Conservation (phyloP, 176 grass and related monocot genomes). For the Elaeis guineensis region DNA sequence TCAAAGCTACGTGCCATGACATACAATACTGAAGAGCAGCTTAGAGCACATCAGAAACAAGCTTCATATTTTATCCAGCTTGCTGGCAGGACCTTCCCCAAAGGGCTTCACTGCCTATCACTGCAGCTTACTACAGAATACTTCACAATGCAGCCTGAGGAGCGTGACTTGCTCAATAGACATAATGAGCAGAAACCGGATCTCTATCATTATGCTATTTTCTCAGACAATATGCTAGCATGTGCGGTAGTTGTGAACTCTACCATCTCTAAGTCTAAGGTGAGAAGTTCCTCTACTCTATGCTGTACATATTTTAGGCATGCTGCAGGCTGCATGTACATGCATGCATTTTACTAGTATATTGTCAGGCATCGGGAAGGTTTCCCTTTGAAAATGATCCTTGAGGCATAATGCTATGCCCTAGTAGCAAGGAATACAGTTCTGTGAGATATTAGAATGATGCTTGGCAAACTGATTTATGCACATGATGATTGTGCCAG, state of each 20-base stretch:
- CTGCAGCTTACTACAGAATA: constrained; percentile 72
- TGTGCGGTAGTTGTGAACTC: constrained; percentile 81
- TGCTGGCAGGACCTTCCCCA: constrained; percentile 55
- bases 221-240: constrained; percentile 83
- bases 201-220: constrained; percentile 78
- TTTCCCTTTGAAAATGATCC: no score
- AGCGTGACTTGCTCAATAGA: constrained; percentile 31
- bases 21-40: constrained; percentile 63
- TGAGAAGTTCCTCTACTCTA: constrained; percentile 1
- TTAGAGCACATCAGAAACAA: constrained; percentile 61
- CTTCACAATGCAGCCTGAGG: constrained; percentile 40
- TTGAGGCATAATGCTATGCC: no score
- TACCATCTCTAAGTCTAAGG: constrained; percentile 53
- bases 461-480: no score
- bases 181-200: constrained; percentile 18
- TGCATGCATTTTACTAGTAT: neutral
- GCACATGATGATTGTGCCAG: no score
- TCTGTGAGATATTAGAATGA: no score
- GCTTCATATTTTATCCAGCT: constrained; percentile 67
- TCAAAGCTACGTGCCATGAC: constrained; percentile 67
- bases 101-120: constrained; percentile 80
- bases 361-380: no score
- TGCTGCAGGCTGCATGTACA: neutral
- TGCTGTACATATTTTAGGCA: neutral
- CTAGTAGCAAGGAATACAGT: no score